Evolutionary conservation across 2,329 filamentous ascomycete species (phyloP).

Genomic region (Apiospora phragmitis): DNA sequence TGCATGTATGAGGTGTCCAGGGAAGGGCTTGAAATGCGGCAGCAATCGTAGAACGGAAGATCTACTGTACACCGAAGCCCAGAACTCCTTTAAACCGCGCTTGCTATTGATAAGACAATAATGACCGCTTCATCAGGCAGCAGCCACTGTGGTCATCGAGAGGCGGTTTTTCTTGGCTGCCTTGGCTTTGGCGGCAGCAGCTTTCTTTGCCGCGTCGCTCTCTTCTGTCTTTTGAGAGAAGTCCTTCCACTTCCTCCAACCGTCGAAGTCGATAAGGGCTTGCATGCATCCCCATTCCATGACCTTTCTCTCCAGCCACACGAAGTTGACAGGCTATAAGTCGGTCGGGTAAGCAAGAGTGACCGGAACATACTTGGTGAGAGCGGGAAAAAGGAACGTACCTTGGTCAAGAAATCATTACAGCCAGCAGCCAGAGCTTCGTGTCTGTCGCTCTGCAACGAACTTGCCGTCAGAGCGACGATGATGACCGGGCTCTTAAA

Average conservation of each 20-base stretch:
- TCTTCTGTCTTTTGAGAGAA: slow-evolving; percentile 56
- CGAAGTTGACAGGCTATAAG: slow-evolving; percentile 86
- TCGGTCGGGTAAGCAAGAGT: background rate
- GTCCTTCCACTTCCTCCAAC: slow-evolving; percentile 97
- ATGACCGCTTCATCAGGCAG: background rate
- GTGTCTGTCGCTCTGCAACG: slow-evolving; percentile 90
- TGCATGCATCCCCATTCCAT: slow-evolving; percentile 99
- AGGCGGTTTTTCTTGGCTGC: slow-evolving; percentile 46
- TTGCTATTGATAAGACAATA: background rate
- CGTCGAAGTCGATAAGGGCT: slow-evolving; percentile 96
- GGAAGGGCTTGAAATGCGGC: background rate
- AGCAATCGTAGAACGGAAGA: background rate
- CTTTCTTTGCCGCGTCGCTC: slow-evolving; percentile 43
- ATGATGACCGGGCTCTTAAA: slow-evolving; percentile 99
- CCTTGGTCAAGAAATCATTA: slow-evolving; percentile 98
- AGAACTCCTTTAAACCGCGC: background rate
- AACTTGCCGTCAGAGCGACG: slow-evolving; percentile 92
- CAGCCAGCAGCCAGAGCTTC: slow-evolving; percentile 93
- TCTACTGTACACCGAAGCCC: background rate
- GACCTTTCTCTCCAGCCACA: slow-evolving; percentile 96
- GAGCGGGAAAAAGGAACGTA: slow-evolving; percentile 39
- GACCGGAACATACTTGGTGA: background rate
- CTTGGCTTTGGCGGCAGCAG: slow-evolving; percentile 34
- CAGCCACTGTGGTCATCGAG: slow-evolving; percentile 35
- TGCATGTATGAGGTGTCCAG: background rate